These are phyloP conservation scores for Chlorociboria aeruginascens DNA, from an alignment of 495 filamentous ascomycete species.

Conservation along the genomic window DNA sequence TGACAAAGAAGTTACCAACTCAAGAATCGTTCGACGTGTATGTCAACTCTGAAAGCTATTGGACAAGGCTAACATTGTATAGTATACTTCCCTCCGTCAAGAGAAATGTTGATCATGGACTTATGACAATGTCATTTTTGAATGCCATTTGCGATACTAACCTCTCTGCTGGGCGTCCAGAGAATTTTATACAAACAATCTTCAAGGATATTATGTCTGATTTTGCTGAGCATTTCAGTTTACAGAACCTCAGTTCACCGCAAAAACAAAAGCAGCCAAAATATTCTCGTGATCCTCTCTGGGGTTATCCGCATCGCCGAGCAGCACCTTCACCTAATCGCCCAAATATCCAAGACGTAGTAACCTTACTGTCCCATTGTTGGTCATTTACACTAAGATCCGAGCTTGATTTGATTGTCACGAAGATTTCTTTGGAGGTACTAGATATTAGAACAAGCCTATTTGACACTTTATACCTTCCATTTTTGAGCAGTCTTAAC, in stretches of 20 bases:
- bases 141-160: neutral
- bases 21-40: slow-evolving; percentile 1
- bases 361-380: neutral
- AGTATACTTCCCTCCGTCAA: slow-evolving; percentile 9
- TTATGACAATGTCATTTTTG: slow-evolving; percentile 7
- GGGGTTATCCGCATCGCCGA: neutral
- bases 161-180: neutral
- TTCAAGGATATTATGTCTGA: slow-evolving; percentile 6
- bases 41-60: neutral
- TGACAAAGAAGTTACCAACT: neutral
- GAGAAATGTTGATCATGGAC: neutral
- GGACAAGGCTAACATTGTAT: neutral
- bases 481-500: neutral
- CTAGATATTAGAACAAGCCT: neutral
- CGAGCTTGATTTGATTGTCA: neutral
- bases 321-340: neutral
- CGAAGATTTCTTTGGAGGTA: neutral
- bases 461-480: slow-evolving; percentile 5
- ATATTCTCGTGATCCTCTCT: neutral
- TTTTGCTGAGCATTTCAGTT: slow-evolving; percentile 2
- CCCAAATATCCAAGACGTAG: slow-evolving; percentile 1
- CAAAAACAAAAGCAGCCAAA: neutral
- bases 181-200: neutral
- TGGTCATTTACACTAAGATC: neutral
- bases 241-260: neutral